Conservation (phyloP, 306 rosid genomes). For the Gastrolobium villosum region DNA sequence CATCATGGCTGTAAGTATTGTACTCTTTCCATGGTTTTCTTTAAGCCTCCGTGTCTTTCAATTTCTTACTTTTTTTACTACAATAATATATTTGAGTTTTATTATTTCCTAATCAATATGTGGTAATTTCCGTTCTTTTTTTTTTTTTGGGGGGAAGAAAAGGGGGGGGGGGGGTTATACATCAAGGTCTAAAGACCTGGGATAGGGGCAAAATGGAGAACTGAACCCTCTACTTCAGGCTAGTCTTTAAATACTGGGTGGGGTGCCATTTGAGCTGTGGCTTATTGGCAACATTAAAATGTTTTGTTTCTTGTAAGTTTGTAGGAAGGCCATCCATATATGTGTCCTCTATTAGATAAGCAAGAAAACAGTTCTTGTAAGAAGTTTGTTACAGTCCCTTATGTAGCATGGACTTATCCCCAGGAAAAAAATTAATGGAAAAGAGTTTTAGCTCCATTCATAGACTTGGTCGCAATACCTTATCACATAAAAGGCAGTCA, state of each 20-base stretch:
- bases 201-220: no score
- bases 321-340: not conserved
- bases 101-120: slow-evolving; percentile 4
- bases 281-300: not conserved
- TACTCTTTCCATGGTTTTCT: slow-evolving; percentile 24
- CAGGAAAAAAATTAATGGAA: not conserved
- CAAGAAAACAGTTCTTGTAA: not conserved
- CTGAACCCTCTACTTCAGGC: not conserved
- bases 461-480: not conserved
- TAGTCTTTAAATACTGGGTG: not conserved
- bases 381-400: not conserved
- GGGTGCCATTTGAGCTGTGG: not conserved
- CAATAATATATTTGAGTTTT: slow-evolving; percentile 11
- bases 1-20: slow-evolving; percentile 78
- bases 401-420: slow-evolving; percentile 1
- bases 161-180: not conserved
- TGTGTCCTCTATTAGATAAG: not conserved
- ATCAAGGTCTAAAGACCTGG: not conserved
- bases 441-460: slow-evolving; percentile 1
- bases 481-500: slow-evolving; percentile 15
- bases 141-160: no score
- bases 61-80: slow-evolving; percentile 3
- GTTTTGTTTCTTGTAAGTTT: slow-evolving; percentile 2
- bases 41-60: slow-evolving; percentile 4
- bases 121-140: not conserved